These are phyloP conservation scores for Ceriops tagal DNA, from an alignment of 345 rosid species.

Conservation along the genomic window DNA sequence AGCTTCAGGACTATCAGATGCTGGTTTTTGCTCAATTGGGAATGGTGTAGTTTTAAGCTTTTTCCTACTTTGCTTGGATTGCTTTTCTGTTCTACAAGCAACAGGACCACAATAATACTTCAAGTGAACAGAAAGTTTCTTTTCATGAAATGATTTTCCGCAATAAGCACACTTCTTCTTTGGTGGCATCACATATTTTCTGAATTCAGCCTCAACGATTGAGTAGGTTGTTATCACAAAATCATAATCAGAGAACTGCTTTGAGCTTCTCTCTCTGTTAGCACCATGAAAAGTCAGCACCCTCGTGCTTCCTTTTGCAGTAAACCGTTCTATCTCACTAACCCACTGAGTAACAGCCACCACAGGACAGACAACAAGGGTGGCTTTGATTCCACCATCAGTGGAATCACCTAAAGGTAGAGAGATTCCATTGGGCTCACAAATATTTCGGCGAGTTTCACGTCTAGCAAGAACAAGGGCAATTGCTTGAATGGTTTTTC, in stretches of 20 bases:
- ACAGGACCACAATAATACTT: constrained; percentile 74
- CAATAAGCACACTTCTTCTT: constrained; percentile 63
- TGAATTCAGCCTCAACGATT: constrained; percentile 69
- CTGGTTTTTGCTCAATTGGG: constrained; percentile 22
- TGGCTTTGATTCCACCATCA: constrained; percentile 37
- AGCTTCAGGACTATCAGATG: constrained; percentile 10
- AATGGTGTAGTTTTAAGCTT: constrained; percentile 26
- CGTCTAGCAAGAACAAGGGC: constrained; percentile 85
- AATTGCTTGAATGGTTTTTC: constrained; percentile 94
- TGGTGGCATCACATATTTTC: constrained; percentile 67
- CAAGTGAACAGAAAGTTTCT: constrained; percentile 49
- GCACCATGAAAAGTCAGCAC: constrained; percentile 82
- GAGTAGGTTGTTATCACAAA: constrained; percentile 88
- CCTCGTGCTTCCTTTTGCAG: constrained; percentile 69
- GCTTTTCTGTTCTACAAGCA: constrained; percentile 70
- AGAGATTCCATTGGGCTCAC: constrained; percentile 17
- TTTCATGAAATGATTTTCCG: constrained; percentile 49
- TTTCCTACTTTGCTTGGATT: constrained; percentile 76
- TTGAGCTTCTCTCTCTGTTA: constrained; percentile 48
- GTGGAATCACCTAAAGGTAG: constrained; percentile 30
- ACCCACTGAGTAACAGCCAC: constrained; percentile 95
- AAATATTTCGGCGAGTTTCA: constrained; percentile 24
- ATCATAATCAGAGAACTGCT: constrained; percentile 62
- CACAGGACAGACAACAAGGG: constrained; percentile 90
- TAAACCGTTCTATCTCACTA: constrained; percentile 71